A percentile compares a stretch with the other conserved stretches of the same genome.
Conservation (phyloP, 129 eudicot species). For the Flaveria brownii region DNA sequence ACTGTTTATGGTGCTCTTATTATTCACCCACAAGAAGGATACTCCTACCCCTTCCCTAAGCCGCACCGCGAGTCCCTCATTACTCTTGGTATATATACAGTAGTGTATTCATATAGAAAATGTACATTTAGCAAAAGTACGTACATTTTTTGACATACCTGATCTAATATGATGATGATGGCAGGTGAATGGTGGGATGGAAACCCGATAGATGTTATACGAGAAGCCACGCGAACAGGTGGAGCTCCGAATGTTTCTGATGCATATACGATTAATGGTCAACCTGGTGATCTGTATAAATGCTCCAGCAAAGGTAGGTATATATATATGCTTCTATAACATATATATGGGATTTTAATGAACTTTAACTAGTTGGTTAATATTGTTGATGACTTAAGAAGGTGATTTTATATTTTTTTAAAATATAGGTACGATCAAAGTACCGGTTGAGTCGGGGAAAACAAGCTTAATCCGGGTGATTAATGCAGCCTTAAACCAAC, state of each 20-base stretch:
- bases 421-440: slow-evolving; percentile 62
- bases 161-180: slow-evolving; percentile 20
- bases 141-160: neutral
- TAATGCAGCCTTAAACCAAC: slow-evolving; percentile 84
- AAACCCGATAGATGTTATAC: slow-evolving; percentile 70
- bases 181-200: slow-evolving; percentile 99
- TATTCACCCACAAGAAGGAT: slow-evolving; percentile 74
- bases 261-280: slow-evolving; percentile 96
- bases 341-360: neutral
- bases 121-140: neutral
- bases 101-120: neutral
- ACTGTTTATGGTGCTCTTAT: slow-evolving; percentile 87
- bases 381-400: neutral
- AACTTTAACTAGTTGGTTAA: neutral
- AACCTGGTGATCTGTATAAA: slow-evolving; percentile 90
- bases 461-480: slow-evolving; percentile 76
- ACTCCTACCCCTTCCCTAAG: slow-evolving; percentile 77
- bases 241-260: slow-evolving; percentile 90
- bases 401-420: neutral
- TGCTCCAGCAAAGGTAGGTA: slow-evolving; percentile 69
- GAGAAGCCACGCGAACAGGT: slow-evolving; percentile 88
- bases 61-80: slow-evolving; percentile 75
- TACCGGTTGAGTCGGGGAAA: slow-evolving; percentile 70
- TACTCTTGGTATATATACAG: slow-evolving; percentile 55
- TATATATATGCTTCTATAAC: slow-evolving; percentile 28